Percentiles rank a stretch among this genome's conserved stretches.
These are phyloP conservation scores for Aspergillus aculeatinus DNA, from an alignment of 2,329 filamentous ascomycete genomes.

Conservation along the genomic window DNA sequence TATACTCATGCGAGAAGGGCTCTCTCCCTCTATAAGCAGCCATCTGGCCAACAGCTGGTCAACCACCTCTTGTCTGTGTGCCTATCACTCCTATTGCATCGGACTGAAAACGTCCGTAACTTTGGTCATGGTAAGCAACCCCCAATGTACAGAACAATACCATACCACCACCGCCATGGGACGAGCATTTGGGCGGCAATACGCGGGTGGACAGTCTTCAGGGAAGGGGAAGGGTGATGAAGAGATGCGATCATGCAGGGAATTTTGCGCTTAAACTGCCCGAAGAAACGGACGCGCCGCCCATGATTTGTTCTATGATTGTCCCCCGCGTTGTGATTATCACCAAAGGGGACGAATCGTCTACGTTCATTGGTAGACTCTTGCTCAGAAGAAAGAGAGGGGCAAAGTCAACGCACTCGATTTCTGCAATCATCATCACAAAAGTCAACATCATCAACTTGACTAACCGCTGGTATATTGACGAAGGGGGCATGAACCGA, in stretches of 20 bases:
- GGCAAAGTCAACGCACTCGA: neutral
- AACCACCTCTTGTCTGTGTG: neutral
- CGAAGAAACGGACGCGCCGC: neutral
- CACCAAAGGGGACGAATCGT: neutral
- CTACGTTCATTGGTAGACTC: neutral
- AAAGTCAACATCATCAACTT: neutral
- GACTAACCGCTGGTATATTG: neutral
- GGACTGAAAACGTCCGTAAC: neutral
- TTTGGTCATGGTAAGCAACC: neutral
- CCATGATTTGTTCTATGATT: neutral
- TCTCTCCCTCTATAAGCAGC: neutral
- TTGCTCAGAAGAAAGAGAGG: neutral
- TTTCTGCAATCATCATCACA: neutral
- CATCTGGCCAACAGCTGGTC: neutral
- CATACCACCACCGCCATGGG: neutral
- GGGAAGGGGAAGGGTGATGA: neutral
- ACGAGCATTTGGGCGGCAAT: neutral
- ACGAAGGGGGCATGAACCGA: neutral
- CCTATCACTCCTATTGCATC: neutral
- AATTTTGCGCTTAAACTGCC: slow-evolving; percentile 1
- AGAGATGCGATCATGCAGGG: slow-evolving; percentile 3
- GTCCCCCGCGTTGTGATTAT: neutral
- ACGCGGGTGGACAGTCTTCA: neutral
- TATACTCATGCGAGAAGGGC: neutral
- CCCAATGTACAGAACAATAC: neutral